Evolutionary conservation across 345 rosid species (phyloP).

Genomic region (Euclidium syriacum): DNA sequence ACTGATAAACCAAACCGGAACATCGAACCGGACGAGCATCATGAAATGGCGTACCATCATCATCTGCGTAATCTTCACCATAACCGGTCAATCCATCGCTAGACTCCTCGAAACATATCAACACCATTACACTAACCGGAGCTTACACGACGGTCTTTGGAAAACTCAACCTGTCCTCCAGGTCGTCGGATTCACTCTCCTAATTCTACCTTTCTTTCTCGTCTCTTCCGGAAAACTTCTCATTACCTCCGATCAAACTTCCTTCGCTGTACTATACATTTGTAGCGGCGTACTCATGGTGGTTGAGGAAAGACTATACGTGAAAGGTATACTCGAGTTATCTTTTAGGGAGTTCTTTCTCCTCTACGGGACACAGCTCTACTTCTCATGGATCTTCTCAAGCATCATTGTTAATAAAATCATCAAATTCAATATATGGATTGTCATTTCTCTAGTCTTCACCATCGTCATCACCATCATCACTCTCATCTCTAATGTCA

Average conservation of each 20-base stretch:
- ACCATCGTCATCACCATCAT: conserved; percentile 22
- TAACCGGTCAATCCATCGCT: conserved; percentile 8
- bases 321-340: background rate
- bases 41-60: background rate
- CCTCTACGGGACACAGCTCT: conserved; percentile 5
- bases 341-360: background rate
- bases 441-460: conserved; percentile 1
- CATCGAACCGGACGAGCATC: background rate
- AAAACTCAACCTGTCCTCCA: conserved; percentile 6
- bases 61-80: background rate
- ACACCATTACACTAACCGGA: background rate
- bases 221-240: background rate
- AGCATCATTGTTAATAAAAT: background rate
- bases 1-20: background rate
- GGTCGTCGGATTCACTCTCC: conserved; percentile 5
- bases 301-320: background rate
- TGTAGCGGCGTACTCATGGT: background rate
- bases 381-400: background rate
- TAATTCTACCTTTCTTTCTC: too few species aligned
- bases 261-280: background rate
- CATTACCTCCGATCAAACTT: background rate
- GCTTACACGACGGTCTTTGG: background rate
- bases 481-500: conserved; percentile 3
- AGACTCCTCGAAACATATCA: background rate
- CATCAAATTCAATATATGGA: conserved; percentile 5